A percentile compares a stretch with the other conserved stretches of the same genome.
Conservation (phyloP, 2,329 filamentous ascomycete genomes). For the Knoxdaviesia capensis region DNA sequence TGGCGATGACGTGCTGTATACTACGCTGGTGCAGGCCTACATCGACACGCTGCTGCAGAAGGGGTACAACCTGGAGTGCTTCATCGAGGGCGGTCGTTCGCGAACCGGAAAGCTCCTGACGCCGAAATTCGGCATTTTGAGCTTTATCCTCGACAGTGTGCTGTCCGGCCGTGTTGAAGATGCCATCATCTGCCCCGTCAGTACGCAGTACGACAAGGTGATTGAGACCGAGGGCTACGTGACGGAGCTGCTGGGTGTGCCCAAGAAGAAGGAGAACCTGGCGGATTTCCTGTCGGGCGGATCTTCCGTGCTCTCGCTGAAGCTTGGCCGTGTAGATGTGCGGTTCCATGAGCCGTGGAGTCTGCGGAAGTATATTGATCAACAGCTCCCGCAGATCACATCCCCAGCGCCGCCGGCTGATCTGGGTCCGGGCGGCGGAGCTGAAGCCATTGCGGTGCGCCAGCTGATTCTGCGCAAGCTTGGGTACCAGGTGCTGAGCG, state of each 20-base stretch:
- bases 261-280: conserved; percentile 89
- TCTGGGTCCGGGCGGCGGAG: too few relatives aligned
- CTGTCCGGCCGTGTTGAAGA: conserved; percentile 76
- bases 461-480: conserved; percentile 65
- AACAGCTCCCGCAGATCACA: conserved; percentile 35
- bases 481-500: conserved; percentile 77
- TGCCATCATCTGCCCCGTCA: conserved; percentile 84
- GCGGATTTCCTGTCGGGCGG: conserved; percentile 68
- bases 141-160: conserved; percentile 78
- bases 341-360: conserved; percentile 96
- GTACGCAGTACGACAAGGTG: conserved; percentile 96
- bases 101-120: conserved; percentile 83
- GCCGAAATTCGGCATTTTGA: conserved; percentile 88
- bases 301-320: conserved; percentile 72
- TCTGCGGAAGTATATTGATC: conserved; percentile 57
- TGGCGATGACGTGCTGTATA: conserved; percentile 77
- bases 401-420: conserved; percentile 22
- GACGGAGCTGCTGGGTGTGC: conserved; percentile 77
- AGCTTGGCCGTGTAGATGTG: conserved; percentile 81
- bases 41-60: conserved; percentile 81
- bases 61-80: conserved; percentile 91
- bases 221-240: conserved; percentile 97
- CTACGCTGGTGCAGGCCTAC: conserved; percentile 85
- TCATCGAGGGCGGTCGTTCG: conserved; percentile 87
- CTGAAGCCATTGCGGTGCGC: conserved; percentile 27